phyloP scores from a whole-genome alignment of 106 monocot species.

The Chionographis japonica region DNA sequence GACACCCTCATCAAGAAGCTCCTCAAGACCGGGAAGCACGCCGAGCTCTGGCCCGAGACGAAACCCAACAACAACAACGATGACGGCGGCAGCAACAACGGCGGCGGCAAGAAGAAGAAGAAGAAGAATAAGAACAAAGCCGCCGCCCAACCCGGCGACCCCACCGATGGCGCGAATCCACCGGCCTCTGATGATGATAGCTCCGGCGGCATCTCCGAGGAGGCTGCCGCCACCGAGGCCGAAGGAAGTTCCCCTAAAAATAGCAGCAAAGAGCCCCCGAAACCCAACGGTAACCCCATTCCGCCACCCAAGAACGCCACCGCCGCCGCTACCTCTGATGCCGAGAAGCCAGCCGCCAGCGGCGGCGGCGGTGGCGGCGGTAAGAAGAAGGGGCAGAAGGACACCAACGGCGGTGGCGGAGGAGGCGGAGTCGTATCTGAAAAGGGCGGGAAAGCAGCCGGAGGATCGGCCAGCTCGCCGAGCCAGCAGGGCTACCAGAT shows the following conservation, averaged over 20 bases:
- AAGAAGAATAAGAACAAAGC: no score
- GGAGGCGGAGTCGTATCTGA: neutral
- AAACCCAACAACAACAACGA: slow-evolving; percentile 2
- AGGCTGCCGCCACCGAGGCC: no score
- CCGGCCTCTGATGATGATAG: no score
- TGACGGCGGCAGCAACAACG: no score
- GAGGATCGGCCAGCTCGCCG: neutral
- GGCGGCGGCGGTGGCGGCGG: neutral
- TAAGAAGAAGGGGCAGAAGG: slow-evolving; percentile 17
- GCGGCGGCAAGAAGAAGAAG: no score
- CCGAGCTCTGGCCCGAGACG: slow-evolving; percentile 17
- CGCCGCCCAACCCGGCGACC: no score
- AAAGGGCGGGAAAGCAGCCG: neutral
- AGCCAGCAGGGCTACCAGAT: neutral
- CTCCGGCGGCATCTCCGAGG: no score
- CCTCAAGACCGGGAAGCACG: slow-evolving; percentile 24
- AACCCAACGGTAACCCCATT: neutral
- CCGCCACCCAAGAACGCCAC: neutral
- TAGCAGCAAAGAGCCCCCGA: neutral
- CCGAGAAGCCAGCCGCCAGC: slow-evolving; percentile 1
- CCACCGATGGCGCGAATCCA: no score
- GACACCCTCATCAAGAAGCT: slow-evolving; percentile 30
- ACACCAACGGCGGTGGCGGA: neutral
- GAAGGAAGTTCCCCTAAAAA: neutral
- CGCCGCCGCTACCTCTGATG: neutral